Evolutionary conservation across 768 basidiomycete genomes (phyloP).

Genomic region (Ramaria rubella): DNA sequence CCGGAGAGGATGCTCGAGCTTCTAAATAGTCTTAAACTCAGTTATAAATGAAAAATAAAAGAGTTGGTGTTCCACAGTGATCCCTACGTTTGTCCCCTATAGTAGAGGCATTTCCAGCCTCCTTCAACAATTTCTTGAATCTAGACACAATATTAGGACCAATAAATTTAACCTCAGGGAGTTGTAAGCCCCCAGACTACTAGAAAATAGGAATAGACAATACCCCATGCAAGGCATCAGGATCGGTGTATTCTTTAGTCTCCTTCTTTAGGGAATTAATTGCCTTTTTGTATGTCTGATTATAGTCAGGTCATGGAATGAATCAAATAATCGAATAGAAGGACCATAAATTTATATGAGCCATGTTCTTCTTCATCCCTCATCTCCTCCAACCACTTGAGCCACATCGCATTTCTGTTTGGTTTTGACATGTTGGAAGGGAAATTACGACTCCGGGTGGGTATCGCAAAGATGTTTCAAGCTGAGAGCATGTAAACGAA

Average conservation of each 20-base stretch:
- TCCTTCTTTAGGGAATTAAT: neutral
- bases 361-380: neutral
- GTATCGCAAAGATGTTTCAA: neutral
- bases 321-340: neutral
- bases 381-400: neutral
- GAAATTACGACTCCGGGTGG: neutral
- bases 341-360: conserved; percentile 3
- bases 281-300: neutral
- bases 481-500: no score
- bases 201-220: no score
- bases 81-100: no score
- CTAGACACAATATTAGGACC: neutral
- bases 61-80: no score
- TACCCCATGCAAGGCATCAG: neutral
- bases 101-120: no score
- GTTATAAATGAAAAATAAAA: no score
- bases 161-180: no score
- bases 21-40: no score
- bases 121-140: neutral
- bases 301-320: neutral
- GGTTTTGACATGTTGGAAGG: neutral
- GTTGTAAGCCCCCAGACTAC: no score
- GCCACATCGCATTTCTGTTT: neutral
- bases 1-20: neutral
- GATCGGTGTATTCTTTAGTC: conserved; percentile 3